phyloP scores from a whole-genome alignment of 768 basidiomycete genomes.

The Termitomyces sp. region DNA sequence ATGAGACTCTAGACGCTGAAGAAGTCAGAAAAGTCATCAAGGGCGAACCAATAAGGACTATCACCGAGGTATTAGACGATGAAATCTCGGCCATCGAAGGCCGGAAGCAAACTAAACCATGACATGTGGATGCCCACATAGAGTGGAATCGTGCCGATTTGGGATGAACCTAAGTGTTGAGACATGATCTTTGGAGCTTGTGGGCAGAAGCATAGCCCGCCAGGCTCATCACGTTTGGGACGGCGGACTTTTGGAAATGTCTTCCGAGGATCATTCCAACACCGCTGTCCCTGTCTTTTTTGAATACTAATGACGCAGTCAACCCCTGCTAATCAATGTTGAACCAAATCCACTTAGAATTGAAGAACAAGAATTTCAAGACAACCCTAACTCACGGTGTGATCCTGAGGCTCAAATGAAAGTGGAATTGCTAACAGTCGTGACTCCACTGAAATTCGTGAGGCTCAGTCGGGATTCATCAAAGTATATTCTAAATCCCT shows the following conservation, averaged over 20 bases:
- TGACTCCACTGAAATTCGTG: too few species aligned
- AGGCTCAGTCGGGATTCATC: too few species aligned
- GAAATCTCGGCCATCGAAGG: constrained; percentile 36
- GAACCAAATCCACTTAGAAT: neutral
- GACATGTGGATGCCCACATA: neutral
- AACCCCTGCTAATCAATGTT: neutral
- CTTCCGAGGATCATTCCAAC: neutral
- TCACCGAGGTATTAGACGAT: constrained; percentile 61
- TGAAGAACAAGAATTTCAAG: too few species aligned
- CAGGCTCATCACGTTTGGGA: neutral
- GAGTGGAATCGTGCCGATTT: neutral
- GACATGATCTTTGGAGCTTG: neutral
- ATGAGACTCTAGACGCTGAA: constrained; percentile 85
- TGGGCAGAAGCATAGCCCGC: neutral
- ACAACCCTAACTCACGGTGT: too few species aligned
- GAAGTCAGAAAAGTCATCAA: constrained; percentile 85
- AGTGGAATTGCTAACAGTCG: too few species aligned
- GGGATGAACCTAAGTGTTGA: neutral
- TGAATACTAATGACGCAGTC: constrained; percentile 2
- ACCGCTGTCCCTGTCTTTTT: constrained; percentile 1
- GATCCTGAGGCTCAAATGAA: too few species aligned
- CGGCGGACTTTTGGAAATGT: neutral
- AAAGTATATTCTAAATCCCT: too few species aligned
- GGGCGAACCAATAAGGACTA: constrained; percentile 72
- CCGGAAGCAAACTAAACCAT: constrained; percentile 11